Conservation (phyloP, 257 asterid genomes). For the Scutellaria barbata region DNA sequence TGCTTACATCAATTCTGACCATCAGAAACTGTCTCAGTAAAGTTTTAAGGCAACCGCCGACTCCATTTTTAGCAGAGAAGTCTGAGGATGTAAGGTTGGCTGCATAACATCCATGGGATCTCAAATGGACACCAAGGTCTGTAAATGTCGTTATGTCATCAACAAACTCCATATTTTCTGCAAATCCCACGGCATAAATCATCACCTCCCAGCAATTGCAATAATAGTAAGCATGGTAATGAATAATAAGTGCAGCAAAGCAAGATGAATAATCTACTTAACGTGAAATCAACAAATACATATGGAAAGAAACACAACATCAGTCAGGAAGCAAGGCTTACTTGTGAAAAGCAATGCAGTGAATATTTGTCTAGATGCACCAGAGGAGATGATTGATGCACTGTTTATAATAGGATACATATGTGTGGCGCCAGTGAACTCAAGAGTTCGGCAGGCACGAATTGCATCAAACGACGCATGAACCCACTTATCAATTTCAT, state of each 20-base stretch:
- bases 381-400: constrained; percentile 40
- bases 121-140: constrained; percentile 73
- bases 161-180: constrained; percentile 86
- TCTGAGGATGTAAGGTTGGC: constrained; percentile 82
- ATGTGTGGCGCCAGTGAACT: constrained; percentile 43
- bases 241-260: constrained; percentile 1
- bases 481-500: constrained; percentile 70
- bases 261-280: constrained; percentile 11
- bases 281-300: background rate
- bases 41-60: constrained; percentile 82
- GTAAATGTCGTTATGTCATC: constrained; percentile 80
- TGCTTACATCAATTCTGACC: constrained; percentile 66
- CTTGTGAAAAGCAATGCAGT: constrained; percentile 82
- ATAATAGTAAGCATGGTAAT: background rate
- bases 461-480: constrained; percentile 60
- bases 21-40: constrained; percentile 70
- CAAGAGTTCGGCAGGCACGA: constrained; percentile 46
- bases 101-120: constrained; percentile 66
- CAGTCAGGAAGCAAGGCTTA: constrained; percentile 44
- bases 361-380: constrained; percentile 61
- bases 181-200: constrained; percentile 23
- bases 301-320: background rate
- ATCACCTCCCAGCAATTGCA: constrained; percentile 5
- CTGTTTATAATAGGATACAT: constrained; percentile 59
- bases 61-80: constrained; percentile 73